Evolutionary conservation across 768 basidiomycete genomes (phyloP).

Genomic region (Clathrus columnatus): DNA sequence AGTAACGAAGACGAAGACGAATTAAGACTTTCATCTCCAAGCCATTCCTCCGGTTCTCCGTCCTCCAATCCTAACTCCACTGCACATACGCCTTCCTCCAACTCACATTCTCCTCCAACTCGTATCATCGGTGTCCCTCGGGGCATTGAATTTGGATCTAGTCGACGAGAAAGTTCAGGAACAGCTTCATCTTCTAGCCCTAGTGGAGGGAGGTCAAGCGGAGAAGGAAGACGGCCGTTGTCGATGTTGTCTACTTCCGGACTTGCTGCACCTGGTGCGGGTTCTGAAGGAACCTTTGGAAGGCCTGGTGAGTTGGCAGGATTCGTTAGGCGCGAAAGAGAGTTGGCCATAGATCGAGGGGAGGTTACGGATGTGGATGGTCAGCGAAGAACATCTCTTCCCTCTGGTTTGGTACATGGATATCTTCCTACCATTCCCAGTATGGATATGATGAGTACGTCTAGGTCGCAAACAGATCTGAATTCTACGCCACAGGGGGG

Average conservation of each 20-base stretch:
- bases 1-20: constrained; percentile 59
- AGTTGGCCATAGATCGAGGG: not conserved
- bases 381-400: too few species aligned
- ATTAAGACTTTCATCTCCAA: constrained; percentile 33
- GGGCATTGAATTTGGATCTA: constrained; percentile 22
- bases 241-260: not conserved
- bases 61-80: not conserved
- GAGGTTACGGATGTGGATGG: not conserved
- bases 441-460: not conserved
- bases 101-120: not conserved
- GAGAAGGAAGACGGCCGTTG: not conserved
- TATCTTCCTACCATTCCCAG: not conserved
- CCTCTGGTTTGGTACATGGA: too few species aligned
- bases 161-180: not conserved
- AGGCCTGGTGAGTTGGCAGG: constrained; percentile 25
- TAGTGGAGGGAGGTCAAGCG: not conserved
- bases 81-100: not conserved
- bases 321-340: not conserved
- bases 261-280: constrained; percentile 36
- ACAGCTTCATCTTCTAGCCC: not conserved
- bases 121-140: constrained; percentile 26
- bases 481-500: not conserved
- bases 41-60: constrained; percentile 39
- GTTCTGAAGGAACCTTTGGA: constrained; percentile 67
- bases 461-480: not conserved